Conservation (phyloP, 805 yeast species). For the Wickerhamomyces silvicola region DNA sequence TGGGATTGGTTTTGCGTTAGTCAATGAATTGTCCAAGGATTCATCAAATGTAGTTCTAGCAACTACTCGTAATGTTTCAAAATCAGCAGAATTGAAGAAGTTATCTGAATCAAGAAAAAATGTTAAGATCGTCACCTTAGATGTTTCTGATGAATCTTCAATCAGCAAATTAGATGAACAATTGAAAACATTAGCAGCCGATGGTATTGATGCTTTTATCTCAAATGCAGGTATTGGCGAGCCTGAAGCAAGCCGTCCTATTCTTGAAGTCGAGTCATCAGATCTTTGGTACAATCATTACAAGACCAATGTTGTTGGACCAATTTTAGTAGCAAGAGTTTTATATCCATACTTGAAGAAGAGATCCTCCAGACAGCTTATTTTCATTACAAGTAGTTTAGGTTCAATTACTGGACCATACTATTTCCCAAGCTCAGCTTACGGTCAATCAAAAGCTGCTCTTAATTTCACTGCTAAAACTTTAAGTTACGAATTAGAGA, state of each 20-base stretch:
- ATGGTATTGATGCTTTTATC: constrained; percentile 25
- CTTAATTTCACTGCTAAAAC: constrained; percentile 25
- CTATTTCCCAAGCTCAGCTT: constrained; percentile 20
- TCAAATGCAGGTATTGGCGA: constrained; percentile 24
- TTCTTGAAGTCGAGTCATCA: constrained; percentile 9
- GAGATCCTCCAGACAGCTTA: constrained; percentile 19
- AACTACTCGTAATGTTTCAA: constrained; percentile 3
- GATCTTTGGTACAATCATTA: constrained; percentile 8
- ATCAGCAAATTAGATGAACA: constrained; percentile 12
- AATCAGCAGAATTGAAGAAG: constrained; percentile 10
- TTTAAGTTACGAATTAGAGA: constrained; percentile 22
- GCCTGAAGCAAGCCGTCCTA: constrained; percentile 19
- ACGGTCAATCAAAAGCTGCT: constrained; percentile 33
- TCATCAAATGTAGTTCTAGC: constrained; percentile 21
- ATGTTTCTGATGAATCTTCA: constrained; percentile 15
- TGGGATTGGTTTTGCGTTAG: constrained; percentile 31
- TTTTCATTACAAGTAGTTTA: constrained; percentile 23
- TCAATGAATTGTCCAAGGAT: constrained; percentile 18
- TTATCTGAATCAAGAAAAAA: constrained; percentile 11
- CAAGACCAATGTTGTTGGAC: constrained; percentile 11
- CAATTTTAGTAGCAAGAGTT: constrained; percentile 5
- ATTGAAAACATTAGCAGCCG: constrained; percentile 10
- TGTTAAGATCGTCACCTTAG: constrained; percentile 18
- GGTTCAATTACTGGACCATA: constrained; percentile 18
- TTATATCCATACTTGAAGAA: constrained; percentile 5